Evolutionary conservation across 140 eudicot genomes (phyloP), one percentile per base, ranked within the genome.

Genomic region (Ambrosia hybrid): DNA sequence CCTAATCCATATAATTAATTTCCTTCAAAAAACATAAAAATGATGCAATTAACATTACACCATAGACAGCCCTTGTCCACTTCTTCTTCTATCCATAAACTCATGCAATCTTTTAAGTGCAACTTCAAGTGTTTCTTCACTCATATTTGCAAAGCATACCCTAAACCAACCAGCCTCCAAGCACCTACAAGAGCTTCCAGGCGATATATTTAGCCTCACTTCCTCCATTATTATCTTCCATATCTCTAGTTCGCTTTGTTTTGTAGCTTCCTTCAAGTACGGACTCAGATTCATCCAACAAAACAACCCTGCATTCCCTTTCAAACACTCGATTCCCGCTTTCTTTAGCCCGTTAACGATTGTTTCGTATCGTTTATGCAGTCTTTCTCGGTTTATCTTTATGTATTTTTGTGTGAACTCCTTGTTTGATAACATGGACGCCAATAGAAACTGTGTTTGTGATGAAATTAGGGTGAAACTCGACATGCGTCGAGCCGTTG

Each of bases 81-180:
- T 51, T 34, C 73, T 2, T 68, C 30, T 68, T 51, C 12, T 68
- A 26, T 68, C 30, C 73, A 90, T 86, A 80, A 90, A 93, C 14
- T 79, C 77, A 16, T 78, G 73, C 39, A 93, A 80, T 73, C 98
- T 90, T 65, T 61, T 37, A 3, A 93, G 85, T 36, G 98, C 96
- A 68, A 90, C 75, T 56, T 89, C 83, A 14, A 93, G 81, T 65
- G 98, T 93, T 56, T 83, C 76, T 79, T 94, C 97, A 72, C 96
- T 94, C 97, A 94, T 90, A 57, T 90, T 90, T 2, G 99, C 99
- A 58, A 94, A 94, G 62, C 99, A 94, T 26, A 94, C 96, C 46
- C 99, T 77, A 52, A 94, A 90, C 97, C 97, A 94, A 36, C 97
- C 99, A 0, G 97, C 86, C 45, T 88, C 99, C 0, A 92, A 83